Base-by-base conservation (phyloP, 129 eudicot species). In the Artemisia argyi region DNA sequence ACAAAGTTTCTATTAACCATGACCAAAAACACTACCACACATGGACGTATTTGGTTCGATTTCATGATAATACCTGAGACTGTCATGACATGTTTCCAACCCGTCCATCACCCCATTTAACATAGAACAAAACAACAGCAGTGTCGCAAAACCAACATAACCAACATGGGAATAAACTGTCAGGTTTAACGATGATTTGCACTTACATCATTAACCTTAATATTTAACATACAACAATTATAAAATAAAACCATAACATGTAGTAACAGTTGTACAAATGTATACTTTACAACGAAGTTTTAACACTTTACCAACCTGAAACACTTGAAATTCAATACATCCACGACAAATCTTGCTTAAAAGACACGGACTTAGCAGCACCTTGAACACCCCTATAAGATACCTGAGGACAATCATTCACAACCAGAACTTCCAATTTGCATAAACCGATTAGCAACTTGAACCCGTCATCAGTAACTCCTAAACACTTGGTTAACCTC, bases 331-430 rank as follows among this genome's bases (percentile, higher is more conserved):
- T 65, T 84, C 68, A 89, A 76, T 81, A 79, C 89, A 92, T 85
- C 94, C 96, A 86, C 12, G 96, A 85, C 47, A 87, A 71, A 71
- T 92, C 96, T 63, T 79, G 86, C 83, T 73, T 87, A 78, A 83
- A 92, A 26, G 82, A 79, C 26, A 92, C 96, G n/a, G 78, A 68
- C 68, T 79, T 78, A 14, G 98, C 96, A 81, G 86, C 95, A 35
- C 91, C 85, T 19, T 81, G 78, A 55, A 92, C 76, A 32, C 98
- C 96, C 72, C 73, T 75, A 47, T 79, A 80, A 11, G 96, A 85
- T 60, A 92, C 82, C 65, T 80, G 90, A 53, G 95, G 98, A 54
- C 98, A 92, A 69, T 85, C 95, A 72, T 85, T 87, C 66, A 92
- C 94, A 52, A 64, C 83, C 20, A 92, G 69, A 1, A 68, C 44